Evolutionary conservation across 176 grass and related monocot genomes (phyloP).

Genomic region (Juncus inflexus): DNA sequence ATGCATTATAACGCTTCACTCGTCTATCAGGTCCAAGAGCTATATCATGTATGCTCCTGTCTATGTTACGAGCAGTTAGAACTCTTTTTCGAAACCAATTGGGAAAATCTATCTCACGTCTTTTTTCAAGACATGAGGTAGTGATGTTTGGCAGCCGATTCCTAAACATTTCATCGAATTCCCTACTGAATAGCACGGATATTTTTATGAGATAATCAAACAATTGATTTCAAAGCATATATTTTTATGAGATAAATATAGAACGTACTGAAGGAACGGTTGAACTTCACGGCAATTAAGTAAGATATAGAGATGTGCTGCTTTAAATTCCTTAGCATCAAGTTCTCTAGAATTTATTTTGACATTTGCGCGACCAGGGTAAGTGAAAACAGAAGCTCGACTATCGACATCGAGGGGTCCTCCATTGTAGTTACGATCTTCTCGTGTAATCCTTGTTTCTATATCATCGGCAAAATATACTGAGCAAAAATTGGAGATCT

Average conservation of each 20-base stretch:
- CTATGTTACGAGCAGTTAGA: too few species aligned
- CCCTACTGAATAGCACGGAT: background rate
- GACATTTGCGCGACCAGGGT: background rate
- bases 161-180: background rate
- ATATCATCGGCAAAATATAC: constrained; percentile 7
- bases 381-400: background rate
- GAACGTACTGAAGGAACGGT: constrained; percentile 12
- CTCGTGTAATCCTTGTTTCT: background rate
- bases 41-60: too few species aligned
- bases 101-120: background rate
- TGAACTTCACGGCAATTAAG: constrained; percentile 17
- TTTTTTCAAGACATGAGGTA: background rate
- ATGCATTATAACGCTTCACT: background rate
- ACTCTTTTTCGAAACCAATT: too few species aligned
- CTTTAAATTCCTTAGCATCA: constrained; percentile 8
- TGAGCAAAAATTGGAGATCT: constrained; percentile 22
- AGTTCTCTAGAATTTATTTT: background rate
- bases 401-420: background rate
- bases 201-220: too few species aligned
- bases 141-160: background rate
- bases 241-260: too few species aligned
- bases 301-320: background rate
- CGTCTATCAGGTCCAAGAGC: too few species aligned
- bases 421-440: constrained; percentile 6
- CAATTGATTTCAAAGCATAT: too few species aligned